These are phyloP conservation scores for Neurospora sp. DNA, from an alignment of 495 filamentous ascomycete genomes.

Conservation along the genomic window DNA sequence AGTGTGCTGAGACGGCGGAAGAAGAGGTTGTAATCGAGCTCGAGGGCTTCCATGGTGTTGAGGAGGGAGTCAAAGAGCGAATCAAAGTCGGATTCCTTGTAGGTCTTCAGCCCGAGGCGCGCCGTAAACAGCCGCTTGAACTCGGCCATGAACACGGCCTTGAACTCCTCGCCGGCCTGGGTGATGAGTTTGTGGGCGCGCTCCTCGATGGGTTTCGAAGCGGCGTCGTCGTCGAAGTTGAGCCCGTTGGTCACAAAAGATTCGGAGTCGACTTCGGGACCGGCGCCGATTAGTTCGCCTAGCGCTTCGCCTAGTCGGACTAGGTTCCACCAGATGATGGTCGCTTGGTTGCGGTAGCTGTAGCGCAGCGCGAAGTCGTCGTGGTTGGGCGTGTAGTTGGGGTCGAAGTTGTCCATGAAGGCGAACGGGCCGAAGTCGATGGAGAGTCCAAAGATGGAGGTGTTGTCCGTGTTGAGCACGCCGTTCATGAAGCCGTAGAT, in stretches of 20 bases:
- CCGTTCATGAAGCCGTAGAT: conserved; percentile 98
- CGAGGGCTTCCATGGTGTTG: conserved; percentile 68
- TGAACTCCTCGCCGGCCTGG: conserved; percentile 72
- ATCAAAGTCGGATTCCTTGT: conserved; percentile 64
- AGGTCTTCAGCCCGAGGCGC: conserved; percentile 61
- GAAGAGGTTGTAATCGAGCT: conserved; percentile 86
- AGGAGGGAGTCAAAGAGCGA: conserved; percentile 64
- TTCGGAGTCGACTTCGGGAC: conserved; percentile 53
- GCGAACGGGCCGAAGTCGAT: conserved; percentile 96
- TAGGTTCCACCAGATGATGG: conserved; percentile 97
- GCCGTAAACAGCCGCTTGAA: conserved; percentile 75
- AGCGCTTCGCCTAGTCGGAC: conserved; percentile 85
- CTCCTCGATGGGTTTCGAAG: conserved; percentile 52
- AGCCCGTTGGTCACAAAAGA: conserved; percentile 65
- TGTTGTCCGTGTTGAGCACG: conserved; percentile 92
- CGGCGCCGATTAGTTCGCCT: conserved; percentile 77
- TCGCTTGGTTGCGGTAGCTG: conserved; percentile 86
- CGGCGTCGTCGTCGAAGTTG: conserved; percentile 43
- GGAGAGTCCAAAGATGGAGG: conserved; percentile 74
- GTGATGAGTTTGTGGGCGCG: conserved; percentile 77
- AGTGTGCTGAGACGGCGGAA: conserved; percentile 66
- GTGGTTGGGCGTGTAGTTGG: conserved; percentile 90
- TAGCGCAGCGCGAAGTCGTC: conserved; percentile 85
- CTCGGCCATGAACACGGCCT: conserved; percentile 70
- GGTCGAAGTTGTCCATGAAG: conserved; percentile 93